Percentiles rank a stretch among this genome's conserved stretches.
phyloP scores from a whole-genome alignment of 257 asterid genomes.

The Solanum rostratum region DNA sequence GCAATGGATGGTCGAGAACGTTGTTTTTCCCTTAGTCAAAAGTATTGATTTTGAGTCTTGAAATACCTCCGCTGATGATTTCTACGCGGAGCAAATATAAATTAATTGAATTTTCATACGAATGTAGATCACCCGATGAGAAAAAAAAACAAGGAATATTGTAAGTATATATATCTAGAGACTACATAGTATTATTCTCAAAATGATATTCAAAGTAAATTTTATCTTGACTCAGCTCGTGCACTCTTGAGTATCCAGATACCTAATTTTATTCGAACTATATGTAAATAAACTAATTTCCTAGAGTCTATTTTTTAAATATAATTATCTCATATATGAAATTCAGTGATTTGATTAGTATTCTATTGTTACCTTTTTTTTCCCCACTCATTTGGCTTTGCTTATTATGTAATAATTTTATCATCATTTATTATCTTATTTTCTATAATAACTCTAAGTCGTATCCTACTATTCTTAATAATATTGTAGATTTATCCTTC shows the following conservation, averaged over 20 bases:
- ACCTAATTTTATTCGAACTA: background rate
- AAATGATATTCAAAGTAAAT: background rate
- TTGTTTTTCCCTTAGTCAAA: background rate
- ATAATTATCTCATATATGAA: background rate
- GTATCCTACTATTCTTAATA: too few relatives aligned
- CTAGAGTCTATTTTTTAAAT: background rate
- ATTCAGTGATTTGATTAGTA: too few relatives aligned
- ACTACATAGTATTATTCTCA: background rate
- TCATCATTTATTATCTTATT: too few relatives aligned
- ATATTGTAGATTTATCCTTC: too few relatives aligned
- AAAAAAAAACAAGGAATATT: background rate
- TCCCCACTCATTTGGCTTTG: too few relatives aligned
- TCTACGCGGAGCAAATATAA: fast-evolving
- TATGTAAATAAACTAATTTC: background rate
- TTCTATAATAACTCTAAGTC: too few relatives aligned
- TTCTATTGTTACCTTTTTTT: too few relatives aligned
- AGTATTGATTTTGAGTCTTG: background rate
- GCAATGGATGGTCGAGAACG: too few relatives aligned
- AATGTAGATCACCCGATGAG: fast-evolving
- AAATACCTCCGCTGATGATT: background rate
- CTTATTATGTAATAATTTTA: too few relatives aligned
- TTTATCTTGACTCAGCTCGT: background rate
- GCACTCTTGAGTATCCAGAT: background rate
- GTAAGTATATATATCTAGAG: background rate
- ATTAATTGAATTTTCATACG: background rate